A percentile compares a stretch with the other conserved stretches of the same genome.
Conservation (phyloP, 306 rosid species). For the Nissolia schottii region DNA sequence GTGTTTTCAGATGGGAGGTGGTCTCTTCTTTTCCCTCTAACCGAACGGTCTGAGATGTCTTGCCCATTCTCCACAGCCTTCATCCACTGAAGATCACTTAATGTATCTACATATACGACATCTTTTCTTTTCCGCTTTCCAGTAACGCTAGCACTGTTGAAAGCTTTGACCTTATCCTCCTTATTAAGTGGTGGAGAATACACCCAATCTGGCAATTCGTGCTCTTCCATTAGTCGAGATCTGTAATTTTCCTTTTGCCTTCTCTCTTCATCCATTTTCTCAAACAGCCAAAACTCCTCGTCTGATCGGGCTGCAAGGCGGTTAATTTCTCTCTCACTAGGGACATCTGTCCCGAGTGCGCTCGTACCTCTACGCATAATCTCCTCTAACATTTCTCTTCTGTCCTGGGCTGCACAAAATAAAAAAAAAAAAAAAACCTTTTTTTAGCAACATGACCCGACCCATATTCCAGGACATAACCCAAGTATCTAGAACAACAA, state of each 20-base stretch:
- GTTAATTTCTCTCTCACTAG: slow-evolving; percentile 99
- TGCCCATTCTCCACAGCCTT: slow-evolving; percentile 92
- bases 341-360: slow-evolving; percentile 93
- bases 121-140: slow-evolving; percentile 93
- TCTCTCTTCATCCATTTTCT: slow-evolving; percentile 98
- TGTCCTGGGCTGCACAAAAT: slow-evolving; percentile 87
- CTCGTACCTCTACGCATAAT: slow-evolving; percentile 98
- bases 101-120: slow-evolving; percentile 75
- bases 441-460: background rate
- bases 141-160: slow-evolving; percentile 27
- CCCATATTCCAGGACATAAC: slow-evolving; percentile 17
- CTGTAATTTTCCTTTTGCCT: slow-evolving; percentile 90
- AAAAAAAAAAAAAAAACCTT: slow-evolving; percentile 25
- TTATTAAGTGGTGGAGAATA: slow-evolving; percentile 58
- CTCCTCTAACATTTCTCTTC: slow-evolving; percentile 96
- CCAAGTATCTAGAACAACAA: slow-evolving; percentile 34
- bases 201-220: slow-evolving; percentile 97
- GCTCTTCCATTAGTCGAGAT: slow-evolving; percentile 94
- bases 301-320: slow-evolving; percentile 98
- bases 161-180: slow-evolving; percentile 48
- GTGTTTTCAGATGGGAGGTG: slow-evolving; percentile 41
- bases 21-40: slow-evolving; percentile 55
- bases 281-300: slow-evolving; percentile 92
- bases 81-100: slow-evolving; percentile 90
- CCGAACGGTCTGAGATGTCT: slow-evolving; percentile 53